Conservation (phyloP, 352 stramenopile genomes). For the Pythium pectinolyticum region DNA sequence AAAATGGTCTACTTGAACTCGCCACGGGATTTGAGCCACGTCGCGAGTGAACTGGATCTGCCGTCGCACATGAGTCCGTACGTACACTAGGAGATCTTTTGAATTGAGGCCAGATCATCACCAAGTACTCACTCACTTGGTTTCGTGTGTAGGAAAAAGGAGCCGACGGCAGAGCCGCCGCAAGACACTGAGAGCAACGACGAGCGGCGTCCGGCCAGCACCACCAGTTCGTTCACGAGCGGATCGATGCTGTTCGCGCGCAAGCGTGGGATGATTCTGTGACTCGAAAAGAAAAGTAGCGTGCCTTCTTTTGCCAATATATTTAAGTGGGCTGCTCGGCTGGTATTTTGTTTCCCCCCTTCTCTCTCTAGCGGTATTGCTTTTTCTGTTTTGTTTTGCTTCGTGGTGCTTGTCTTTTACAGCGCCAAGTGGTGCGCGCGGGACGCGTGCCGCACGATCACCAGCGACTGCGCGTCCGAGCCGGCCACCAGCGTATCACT, state of each 20-base stretch:
- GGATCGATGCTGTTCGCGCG: conserved; percentile 5
- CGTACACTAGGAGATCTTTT: conserved; percentile 14
- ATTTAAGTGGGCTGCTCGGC: conserved; percentile 14
- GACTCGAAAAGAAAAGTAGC: background rate
- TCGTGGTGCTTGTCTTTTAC: conserved; percentile 6
- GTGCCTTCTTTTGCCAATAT: conserved; percentile 19
- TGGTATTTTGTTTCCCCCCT: background rate
- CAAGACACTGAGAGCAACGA: background rate
- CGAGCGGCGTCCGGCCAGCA: background rate
- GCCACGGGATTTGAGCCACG: conserved; percentile 48
- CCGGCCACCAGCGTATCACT: conserved; percentile 74
- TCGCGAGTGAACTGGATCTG: conserved; percentile 48
- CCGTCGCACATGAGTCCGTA: conserved; percentile 51
- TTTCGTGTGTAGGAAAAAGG: conserved; percentile 16
- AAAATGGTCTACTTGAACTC: conserved; percentile 75
- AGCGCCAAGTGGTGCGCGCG: conserved; percentile 29
- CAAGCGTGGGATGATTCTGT: conserved; percentile 15
- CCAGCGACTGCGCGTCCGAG: conserved; percentile 73
- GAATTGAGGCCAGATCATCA: background rate
- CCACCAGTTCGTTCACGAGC: background rate
- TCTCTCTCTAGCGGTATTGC: too few relatives aligned
- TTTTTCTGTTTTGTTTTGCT: too few relatives aligned
- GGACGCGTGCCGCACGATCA: conserved; percentile 64
- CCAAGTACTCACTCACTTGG: background rate
- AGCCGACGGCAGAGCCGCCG: background rate